Evolutionary conservation across 2,329 filamentous ascomycete genomes (phyloP), one percentile per base, ranked within the genome.

Genomic region (Sodiomyces alkalinus): DNA sequence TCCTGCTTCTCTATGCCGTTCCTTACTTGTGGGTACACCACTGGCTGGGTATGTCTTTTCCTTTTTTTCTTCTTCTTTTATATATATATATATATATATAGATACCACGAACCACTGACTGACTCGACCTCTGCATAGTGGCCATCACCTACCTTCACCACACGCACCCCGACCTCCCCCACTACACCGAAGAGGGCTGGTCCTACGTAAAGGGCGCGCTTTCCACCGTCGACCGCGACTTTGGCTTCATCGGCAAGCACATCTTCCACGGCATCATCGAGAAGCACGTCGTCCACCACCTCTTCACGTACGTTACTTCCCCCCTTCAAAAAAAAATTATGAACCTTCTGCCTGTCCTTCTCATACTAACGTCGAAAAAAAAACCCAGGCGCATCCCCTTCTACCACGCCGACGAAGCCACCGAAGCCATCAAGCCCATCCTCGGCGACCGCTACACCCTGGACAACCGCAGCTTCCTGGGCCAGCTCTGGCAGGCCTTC

Each of bases 81-180:
- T 19, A 13, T 8, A 8, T n/a, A 1, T 17, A 10, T 16, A 17
- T 11, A 25, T n/a, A 17, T 17, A n/a, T n/a, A n/a, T n/a, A n/a
- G n/a, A n/a, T n/a, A n/a, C n/a, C n/a, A n/a, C n/a, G n/a, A n/a
- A n/a, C n/a, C n/a, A n/a, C n/a, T n/a, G n/a, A n/a, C n/a, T n/a
- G n/a, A n/a, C n/a, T n/a, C n/a, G n/a, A n/a, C n/a, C n/a, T 18
- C 21, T 7, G 12, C 19, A 22, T 14, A 72, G 74, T 81, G 13
- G 74, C 74, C 37, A 80, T 81, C 45, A 81, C 76, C 26, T 81
- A 78, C 52, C 71, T 81, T 13, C 76, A 81, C 52, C 76, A 81
- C 60, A 77, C 72, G 31, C 69, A 79, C 45, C 54, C 53, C n/a
- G 49, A 55, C 19, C 41, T 53, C 17, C 59, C 63, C 3, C 61